Base-by-base conservation (phyloP, 2,329 filamentous ascomycete species). In the Reticulascus tulasneorum region DNA sequence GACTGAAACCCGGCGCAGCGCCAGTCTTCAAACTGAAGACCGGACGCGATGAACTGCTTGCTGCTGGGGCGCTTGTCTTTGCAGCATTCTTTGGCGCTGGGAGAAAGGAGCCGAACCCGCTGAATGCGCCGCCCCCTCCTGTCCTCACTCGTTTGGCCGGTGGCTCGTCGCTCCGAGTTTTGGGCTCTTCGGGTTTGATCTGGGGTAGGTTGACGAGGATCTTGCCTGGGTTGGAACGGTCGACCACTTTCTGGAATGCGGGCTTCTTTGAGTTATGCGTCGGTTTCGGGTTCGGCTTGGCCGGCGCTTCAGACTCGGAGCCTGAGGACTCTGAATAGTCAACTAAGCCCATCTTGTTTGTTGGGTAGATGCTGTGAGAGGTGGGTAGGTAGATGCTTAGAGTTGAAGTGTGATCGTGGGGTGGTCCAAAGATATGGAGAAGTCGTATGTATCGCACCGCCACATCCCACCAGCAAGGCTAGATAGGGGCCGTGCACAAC, bases 271-370 rank as follows among this genome's bases (percentile, higher is more conserved):
- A 25, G 40, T 50, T 35, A 47, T 43, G 30, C 32, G 51, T 39
- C 32, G 58, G 47, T 50, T 67, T 58, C 16, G 55, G 36, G 29
- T 47, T 47, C 7, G 53, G 51, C 38, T 55, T 52, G 30, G 38
- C 21, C 7, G 52, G 48, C 13, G 51, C 40, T 38, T 60, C 59
- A 23, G 61, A 41, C 36, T 86, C 82, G 12, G 71, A 70, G 36
- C 84, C 84, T 10, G 84, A 88, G 29, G 82, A 93, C 56, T 90
- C 87, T 5, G 86, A 90, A 52, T 94, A 94, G 44, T 84, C 81
- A 47, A 93, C 86, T 20, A 94, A 69, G 11, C 76, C 82, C 86
- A 93, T 93, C 24, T 30, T 61, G 45, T 23, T 19, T 12, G n/a
- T 27, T 44, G 9, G 9, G n/a, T 13, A 22, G 20, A 23, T 10